These are phyloP conservation scores for Cyberlindnera meyerae DNA, from an alignment of 805 yeast genomes.

Conservation along the genomic window DNA sequence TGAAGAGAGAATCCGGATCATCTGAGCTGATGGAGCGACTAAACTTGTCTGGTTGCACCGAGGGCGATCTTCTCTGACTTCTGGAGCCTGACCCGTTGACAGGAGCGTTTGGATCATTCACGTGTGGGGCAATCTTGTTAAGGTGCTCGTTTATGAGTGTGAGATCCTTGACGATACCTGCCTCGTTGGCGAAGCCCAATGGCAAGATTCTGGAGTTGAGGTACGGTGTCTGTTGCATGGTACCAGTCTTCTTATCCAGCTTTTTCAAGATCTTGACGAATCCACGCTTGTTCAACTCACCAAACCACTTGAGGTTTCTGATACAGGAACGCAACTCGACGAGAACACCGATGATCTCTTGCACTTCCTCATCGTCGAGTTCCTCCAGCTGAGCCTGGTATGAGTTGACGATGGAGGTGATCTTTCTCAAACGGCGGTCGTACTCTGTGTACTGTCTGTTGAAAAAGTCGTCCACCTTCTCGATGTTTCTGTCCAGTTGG, in stretches of 20 bases:
- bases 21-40: conserved; percentile 33
- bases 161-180: conserved; percentile 50
- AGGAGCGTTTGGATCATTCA: conserved; percentile 4
- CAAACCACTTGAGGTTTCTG: conserved; percentile 88
- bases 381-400: conserved; percentile 36
- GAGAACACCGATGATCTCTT: conserved; percentile 61
- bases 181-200: conserved; percentile 71
- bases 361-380: conserved; percentile 46
- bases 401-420: conserved; percentile 31
- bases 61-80: conserved; percentile 9
- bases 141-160: conserved; percentile 47
- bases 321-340: conserved; percentile 71
- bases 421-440: conserved; percentile 55
- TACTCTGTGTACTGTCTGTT: conserved; percentile 70
- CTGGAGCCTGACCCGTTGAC: neutral
- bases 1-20: conserved; percentile 39
- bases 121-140: conserved; percentile 45
- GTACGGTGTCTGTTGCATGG: conserved; percentile 50
- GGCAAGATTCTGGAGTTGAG: conserved; percentile 66
- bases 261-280: conserved; percentile 85
- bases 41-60: conserved; percentile 21
- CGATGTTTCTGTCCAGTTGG: conserved; percentile 75
- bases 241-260: conserved; percentile 77
- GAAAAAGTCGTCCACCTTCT: conserved; percentile 75
- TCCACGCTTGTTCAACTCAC: conserved; percentile 88